Percentiles rank a stretch among this genome's conserved stretches.
Evolutionary conservation across 768 basidiomycete species (phyloP).

Genomic region (Suillus paluster): DNA sequence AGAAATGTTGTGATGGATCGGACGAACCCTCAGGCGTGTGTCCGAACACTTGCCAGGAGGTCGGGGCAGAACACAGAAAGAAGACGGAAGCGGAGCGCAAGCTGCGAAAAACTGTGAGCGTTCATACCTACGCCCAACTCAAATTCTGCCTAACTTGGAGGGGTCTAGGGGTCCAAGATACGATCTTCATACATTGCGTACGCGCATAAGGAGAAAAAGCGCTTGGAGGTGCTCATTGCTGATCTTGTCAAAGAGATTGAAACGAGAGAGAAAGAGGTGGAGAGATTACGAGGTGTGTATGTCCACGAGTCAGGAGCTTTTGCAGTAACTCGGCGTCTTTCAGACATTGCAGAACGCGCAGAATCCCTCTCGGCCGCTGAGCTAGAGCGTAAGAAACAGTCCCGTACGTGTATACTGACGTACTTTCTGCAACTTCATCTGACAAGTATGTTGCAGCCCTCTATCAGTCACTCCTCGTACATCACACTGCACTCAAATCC

Average conservation of each 20-base stretch:
- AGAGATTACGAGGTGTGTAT: slow-evolving; percentile 65
- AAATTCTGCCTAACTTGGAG: background rate
- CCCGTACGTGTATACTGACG: slow-evolving; percentile 58
- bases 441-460: slow-evolving; percentile 57
- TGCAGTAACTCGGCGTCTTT: background rate
- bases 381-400: slow-evolving; percentile 83
- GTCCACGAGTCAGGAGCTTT: background rate
- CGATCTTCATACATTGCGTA: slow-evolving; percentile 85
- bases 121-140: background rate
- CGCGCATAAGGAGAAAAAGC: slow-evolving; percentile 88
- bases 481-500: slow-evolving; percentile 76
- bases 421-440: slow-evolving; percentile 4
- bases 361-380: slow-evolving; percentile 81
- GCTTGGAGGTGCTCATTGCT: slow-evolving; percentile 69
- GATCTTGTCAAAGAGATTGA: slow-evolving; percentile 60
- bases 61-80: slow-evolving; percentile 72
- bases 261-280: slow-evolving; percentile 70
- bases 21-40: slow-evolving; percentile 89
- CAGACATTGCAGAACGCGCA: slow-evolving; percentile 78
- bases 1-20: slow-evolving; percentile 94
- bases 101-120: slow-evolving; percentile 71
- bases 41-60: slow-evolving; percentile 72
- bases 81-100: slow-evolving; percentile 76
- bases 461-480: slow-evolving; percentile 72
- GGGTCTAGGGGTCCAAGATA: slow-evolving; percentile 82